These are phyloP conservation scores for Plasmodium knowlesi DNA, from an alignment of 169 alveolate species.

Conservation along the genomic window DNA sequence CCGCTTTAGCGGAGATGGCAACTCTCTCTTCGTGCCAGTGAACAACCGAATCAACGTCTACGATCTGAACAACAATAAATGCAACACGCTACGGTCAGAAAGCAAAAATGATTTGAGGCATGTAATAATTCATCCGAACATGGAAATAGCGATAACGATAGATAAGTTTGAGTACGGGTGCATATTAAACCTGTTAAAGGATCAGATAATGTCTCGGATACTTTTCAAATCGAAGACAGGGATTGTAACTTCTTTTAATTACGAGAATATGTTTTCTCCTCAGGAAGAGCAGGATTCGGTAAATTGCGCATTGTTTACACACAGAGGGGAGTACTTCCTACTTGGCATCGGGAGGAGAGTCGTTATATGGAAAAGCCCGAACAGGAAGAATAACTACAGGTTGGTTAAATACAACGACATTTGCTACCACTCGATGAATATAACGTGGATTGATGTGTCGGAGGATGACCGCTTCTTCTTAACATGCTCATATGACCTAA, in stretches of 20 bases:
- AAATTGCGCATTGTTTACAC: constrained; percentile 79
- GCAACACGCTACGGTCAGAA: constrained; percentile 85
- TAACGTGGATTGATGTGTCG: constrained; percentile 86
- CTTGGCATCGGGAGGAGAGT: constrained; percentile 78
- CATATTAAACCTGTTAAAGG: constrained; percentile 82
- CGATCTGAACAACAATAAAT: constrained; percentile 83
- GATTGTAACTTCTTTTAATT: constrained; percentile 57
- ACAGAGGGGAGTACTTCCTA: constrained; percentile 78
- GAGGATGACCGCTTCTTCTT: constrained; percentile 79
- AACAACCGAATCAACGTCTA: constrained; percentile 87
- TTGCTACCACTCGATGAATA: constrained; percentile 84
- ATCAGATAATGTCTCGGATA: constrained; percentile 80
- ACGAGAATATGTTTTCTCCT: constrained; percentile 32
- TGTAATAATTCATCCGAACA: constrained; percentile 85
- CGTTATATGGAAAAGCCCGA: constrained; percentile 83
- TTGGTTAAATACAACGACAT: constrained; percentile 82
- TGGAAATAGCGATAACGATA: constrained; percentile 80
- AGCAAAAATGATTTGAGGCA: constrained; percentile 80
- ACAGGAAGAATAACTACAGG: constrained; percentile 77
- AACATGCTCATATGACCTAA: constrained; percentile 86
- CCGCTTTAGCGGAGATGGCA: constrained; percentile 72
- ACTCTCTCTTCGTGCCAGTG: constrained; percentile 86
- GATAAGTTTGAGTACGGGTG: constrained; percentile 85
- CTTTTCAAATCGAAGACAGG: constrained; percentile 81
- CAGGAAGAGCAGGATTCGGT: constrained; percentile 79